Evolutionary conservation across 495 filamentous ascomycete genomes (phyloP).

Genomic region (Hyaloscypha bicolor): DNA sequence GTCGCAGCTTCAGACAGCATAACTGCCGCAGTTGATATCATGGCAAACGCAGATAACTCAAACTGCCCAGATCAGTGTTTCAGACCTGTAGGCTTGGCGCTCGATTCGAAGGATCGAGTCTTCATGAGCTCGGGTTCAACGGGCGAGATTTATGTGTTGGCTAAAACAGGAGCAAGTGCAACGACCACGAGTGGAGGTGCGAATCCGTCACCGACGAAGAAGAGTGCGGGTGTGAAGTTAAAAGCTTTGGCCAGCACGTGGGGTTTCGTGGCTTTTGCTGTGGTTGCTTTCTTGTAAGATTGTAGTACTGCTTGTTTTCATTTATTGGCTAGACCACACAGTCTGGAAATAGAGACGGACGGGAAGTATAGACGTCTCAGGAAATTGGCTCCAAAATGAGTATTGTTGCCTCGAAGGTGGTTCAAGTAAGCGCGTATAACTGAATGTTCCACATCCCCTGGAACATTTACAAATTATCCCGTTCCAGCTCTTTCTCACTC

Average conservation of each 20-base stretch:
- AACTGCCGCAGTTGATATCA: constrained; percentile 47
- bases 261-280: background rate
- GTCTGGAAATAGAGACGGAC: background rate
- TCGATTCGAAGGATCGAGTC: constrained; percentile 49
- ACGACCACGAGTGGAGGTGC: background rate
- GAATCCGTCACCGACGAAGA: background rate
- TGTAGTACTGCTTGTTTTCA: background rate
- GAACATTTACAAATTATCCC: no score
- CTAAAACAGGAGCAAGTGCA: constrained; percentile 15
- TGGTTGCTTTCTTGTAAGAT: background rate
- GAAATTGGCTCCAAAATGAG: no score
- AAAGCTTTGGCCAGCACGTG: background rate
- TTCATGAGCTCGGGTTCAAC: constrained; percentile 60
- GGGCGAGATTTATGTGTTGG: constrained; percentile 60
- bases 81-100: constrained; percentile 56
- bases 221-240: background rate
- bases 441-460: no score
- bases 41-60: constrained; percentile 48
- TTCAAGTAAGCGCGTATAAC: no score
- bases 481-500: no score
- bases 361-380: no score
- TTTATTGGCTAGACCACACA: background rate
- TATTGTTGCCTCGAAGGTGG: no score
- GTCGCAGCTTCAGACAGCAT: constrained; percentile 41
- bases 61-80: constrained; percentile 53